These are phyloP conservation scores for Botrytis elliptica DNA, from an alignment of 2,329 filamentous ascomycete species.

Conservation along the genomic window DNA sequence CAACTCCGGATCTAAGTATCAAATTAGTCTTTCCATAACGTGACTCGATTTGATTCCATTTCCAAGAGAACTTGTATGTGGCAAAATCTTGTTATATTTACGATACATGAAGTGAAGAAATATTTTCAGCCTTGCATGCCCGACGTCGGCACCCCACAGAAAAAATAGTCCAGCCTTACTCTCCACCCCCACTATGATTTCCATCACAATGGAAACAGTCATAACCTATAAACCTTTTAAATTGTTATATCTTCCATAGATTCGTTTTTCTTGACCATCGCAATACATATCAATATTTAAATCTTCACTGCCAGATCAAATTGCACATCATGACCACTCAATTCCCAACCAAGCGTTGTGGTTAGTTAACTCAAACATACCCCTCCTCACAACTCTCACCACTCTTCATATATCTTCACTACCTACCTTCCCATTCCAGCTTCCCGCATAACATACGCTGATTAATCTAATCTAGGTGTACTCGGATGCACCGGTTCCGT, in stretches of 20 bases:
- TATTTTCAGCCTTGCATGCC: slow-evolving; percentile 16
- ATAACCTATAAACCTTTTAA: neutral
- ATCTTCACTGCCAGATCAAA: neutral
- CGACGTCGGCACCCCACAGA: slow-evolving; percentile 14
- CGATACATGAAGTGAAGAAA: neutral
- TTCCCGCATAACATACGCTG: neutral
- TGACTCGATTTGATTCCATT: neutral
- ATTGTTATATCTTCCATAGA: neutral
- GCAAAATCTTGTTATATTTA: neutral
- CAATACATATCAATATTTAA: neutral
- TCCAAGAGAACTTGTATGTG: neutral
- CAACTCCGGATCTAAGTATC: neutral
- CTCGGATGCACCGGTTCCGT: slow-evolving; percentile 92
- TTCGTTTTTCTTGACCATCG: neutral
- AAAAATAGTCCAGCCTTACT: slow-evolving; percentile 16
- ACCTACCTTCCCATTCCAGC: neutral
- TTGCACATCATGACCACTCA: slow-evolving; percentile 25
- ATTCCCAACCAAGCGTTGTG: slow-evolving; percentile 58
- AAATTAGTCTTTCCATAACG: neutral
- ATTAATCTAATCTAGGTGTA: slow-evolving; percentile 53
- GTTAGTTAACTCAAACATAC: slow-evolving; percentile 28
- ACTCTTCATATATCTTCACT: neutral
- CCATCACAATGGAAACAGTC: neutral
- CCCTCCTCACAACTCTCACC: slow-evolving; percentile 15
- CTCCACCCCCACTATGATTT: slow-evolving; percentile 7